Evolutionary conservation across 208 protist genomes (phyloP), one percentile per base, ranked within the genome.

Genomic region (Phytomonas serpens): DNA sequence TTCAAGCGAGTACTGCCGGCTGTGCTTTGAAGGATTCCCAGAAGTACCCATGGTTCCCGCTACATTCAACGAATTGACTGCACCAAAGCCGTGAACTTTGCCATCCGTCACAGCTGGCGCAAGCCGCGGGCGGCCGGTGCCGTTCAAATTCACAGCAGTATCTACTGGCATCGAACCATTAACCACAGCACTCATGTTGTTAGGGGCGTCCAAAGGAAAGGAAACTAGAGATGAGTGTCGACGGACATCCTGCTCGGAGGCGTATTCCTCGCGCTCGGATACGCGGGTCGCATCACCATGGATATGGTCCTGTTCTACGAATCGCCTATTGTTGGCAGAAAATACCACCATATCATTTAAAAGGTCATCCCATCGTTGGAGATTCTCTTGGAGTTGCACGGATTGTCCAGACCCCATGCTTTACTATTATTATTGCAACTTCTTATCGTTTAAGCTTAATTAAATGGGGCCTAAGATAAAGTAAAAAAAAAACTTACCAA

Each of bases 351-450:
- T 77, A 61, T 89, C 79, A 31, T 65, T 47, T 10, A 95, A 80
- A 29, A 87, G 82, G 1, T 61, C 66, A 77, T 95, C 87, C 87
- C 90, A 95, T 73, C 83, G 84, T 40, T 76, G 75, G 65, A 95
- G 78, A 80, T 95, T 87, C 13, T 82, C 76, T 72, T 90, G 82
- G 67, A 91, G 68, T 9, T 76, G 79, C 0, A 75, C 71, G 32
- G 82, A 84, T 57, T 57, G 13, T 23, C 47, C 47, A 27, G 16
- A 27, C 19, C 47, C 47, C 47, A 57, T 57, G 47, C 19, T 27
- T 57, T 9, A 23, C 11, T 57, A 57, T 19, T 23, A 11, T 27
- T 57, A 27, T 57, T 57, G 6, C 27, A 27, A 19, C 5, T 57
- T 57, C 7, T 27, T 27, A 19, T 27, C 19, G 47, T 57, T 27